Percentiles rank a stretch among this genome's conserved stretches.
These are phyloP conservation scores for Paraconiothyrium sp. DNA, from an alignment of 2,329 filamentous ascomycete genomes.

Conservation along the genomic window DNA sequence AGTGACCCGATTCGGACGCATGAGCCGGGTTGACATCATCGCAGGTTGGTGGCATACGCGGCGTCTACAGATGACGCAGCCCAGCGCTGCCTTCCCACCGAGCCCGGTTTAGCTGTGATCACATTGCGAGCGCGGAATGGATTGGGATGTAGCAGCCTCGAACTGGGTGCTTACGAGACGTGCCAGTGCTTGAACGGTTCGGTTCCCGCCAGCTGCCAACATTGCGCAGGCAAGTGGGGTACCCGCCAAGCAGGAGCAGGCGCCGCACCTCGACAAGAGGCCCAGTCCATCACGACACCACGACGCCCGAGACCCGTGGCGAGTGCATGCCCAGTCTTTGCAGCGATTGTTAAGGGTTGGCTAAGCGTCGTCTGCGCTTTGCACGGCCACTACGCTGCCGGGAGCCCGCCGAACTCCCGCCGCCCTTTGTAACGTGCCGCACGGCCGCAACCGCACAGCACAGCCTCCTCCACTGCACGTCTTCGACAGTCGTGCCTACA, in stretches of 20 bases:
- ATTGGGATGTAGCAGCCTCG: no score
- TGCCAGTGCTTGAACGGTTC: neutral
- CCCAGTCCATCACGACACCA: constrained; percentile 4
- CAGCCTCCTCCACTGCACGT: constrained; percentile 44
- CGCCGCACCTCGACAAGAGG: constrained; percentile 1
- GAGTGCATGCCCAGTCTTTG: constrained; percentile 3
- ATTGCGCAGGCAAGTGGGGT: constrained; percentile 8
- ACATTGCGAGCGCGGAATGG: neutral
- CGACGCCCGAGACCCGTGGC: constrained; percentile 6
- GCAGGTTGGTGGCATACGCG: neutral
- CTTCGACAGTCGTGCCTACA: constrained; percentile 28
- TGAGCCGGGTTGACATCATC: constrained; percentile 15
- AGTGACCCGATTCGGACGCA: neutral
- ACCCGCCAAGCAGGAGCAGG: constrained; percentile 12
- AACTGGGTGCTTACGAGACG: neutral
- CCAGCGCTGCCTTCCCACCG: no score
- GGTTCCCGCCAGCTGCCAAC: constrained; percentile 10
- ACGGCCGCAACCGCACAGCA: constrained; percentile 35
- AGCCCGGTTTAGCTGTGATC: neutral
- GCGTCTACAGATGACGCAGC: neutral
- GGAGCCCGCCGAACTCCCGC: constrained; percentile 28
- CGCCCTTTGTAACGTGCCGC: constrained; percentile 36
- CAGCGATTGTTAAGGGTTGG: constrained; percentile 32
- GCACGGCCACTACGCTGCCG: constrained; percentile 28
- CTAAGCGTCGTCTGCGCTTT: constrained; percentile 27